Percentiles rank a stretch among this genome's conserved stretches.
phyloP scores from a whole-genome alignment of 1,139 yeast genomes.

The Maudiozyma humilis region DNA sequence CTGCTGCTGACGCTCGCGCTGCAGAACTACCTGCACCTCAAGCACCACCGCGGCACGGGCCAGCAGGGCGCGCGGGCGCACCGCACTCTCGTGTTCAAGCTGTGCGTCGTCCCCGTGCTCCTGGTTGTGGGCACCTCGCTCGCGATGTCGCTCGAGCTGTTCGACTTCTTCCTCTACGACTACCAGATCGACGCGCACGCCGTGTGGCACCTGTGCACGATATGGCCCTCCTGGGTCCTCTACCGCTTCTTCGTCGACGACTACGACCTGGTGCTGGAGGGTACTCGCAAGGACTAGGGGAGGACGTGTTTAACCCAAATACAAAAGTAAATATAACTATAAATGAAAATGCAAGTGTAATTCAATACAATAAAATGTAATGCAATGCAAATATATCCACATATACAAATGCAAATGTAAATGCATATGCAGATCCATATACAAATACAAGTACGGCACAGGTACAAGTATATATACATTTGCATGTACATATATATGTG shows the following conservation, averaged over 20 bases:
- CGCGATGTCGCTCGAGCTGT: conserved; percentile 82
- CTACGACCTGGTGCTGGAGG: conserved; percentile 11
- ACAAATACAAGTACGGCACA: too few relatives aligned
- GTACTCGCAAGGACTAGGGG: neutral
- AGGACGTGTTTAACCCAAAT: neutral
- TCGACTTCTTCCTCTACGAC: conserved; percentile 73
- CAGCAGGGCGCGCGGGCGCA: conserved; percentile 10
- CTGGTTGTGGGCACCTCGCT: conserved; percentile 46
- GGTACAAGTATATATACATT: too few relatives aligned
- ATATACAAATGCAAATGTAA: neutral
- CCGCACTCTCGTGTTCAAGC: conserved; percentile 33
- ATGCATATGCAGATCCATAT: neutral
- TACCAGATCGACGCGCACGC: conserved; percentile 86
- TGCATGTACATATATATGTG: too few relatives aligned
- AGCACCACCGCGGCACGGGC: conserved; percentile 8
- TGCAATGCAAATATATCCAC: too few relatives aligned
- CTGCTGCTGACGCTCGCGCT: conserved; percentile 30
- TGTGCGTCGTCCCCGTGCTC: conserved; percentile 40
- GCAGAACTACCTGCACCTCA: conserved; percentile 25
- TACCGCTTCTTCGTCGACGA: conserved; percentile 34
- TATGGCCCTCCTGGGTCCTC: conserved; percentile 44
- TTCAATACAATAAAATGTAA: too few relatives aligned
- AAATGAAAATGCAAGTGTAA: neutral
- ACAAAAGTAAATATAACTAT: neutral
- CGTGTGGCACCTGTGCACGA: conserved; percentile 80